Evolutionary conservation across 306 rosid genomes (phyloP), one percentile per base, ranked within the genome.

Genomic region (Prunus salicina): DNA sequence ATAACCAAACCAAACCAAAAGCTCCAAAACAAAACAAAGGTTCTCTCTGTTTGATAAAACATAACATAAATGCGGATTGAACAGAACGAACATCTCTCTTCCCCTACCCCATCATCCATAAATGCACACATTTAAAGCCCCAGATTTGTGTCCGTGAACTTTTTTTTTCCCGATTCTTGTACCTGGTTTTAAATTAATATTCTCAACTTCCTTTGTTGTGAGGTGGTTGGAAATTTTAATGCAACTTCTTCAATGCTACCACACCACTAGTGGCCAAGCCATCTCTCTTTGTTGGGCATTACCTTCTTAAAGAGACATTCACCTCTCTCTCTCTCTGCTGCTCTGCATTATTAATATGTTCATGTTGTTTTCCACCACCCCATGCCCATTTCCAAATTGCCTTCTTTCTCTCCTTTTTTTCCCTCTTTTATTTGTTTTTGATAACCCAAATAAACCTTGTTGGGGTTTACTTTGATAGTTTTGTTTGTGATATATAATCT

Each of bases 161-260:
- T 73, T 11, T n/a, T 56, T n/a, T 13, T 3, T 49, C 10, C 85
- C 87, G 83, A 84, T 79, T 92, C 91, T 83, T 87, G 85, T 87
- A 86, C 92, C 87, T 73, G 85, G 74, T 82, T 66, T 81, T 80
- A 80, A 65, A 90, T 83, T 86, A 90, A 86, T 88, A 81, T 82
- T 85, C 96, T 89, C 93, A 92, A 90, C 96, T 79, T 86, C 96
- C 89, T 85, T 64, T 78, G 81, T 86, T 76, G 77, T 77, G 78
- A 6, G 97, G 92, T 90, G 11, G 97, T 89, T 95, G 94, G 58
- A 79, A 82, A 75, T 76, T 86, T 95, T 79, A 87, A 87, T 95
- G 93, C 93, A 86, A 83, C 87, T 88, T 73, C 90, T 90, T 90
- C 80, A 91, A 86, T 89, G 92, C 89, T 81, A 57, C 47, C 81